Base-by-base conservation (phyloP, 805 yeast species). In the Cyberlindnera maritima region DNA sequence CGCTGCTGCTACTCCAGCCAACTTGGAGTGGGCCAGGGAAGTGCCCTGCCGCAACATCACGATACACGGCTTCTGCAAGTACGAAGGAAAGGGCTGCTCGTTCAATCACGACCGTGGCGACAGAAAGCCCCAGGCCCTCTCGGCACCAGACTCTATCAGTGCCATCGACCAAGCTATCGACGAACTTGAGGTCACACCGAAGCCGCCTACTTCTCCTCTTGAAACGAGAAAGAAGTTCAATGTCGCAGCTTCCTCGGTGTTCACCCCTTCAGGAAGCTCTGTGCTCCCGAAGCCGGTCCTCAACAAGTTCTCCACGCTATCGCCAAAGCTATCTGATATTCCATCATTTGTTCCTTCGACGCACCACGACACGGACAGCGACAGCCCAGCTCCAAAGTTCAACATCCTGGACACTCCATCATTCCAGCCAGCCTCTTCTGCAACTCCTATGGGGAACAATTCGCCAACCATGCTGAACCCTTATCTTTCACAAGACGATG, bases 21-120 rank as follows among this genome's bases (percentile, higher is more conserved):
- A 49, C 28, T 59, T 67, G 41, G 75, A 70, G 18, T 69, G 75
- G 75, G 90, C 91, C 7, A 83, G 79, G 64, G 83, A 82, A 49
- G 83, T 88, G 25, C 90, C 85, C 46, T 89, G 96, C 67, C 77
- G 90, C 63, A 89, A 89, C 59, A 82, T 88, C 46, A 79, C 84
- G 40, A 87, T 88, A 29, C 89, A 88, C 69, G 97, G 96, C 3
- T 88, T 77, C 59, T 89, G 97, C 71, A 88, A 88, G 63, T 88
- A 78, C 67, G 90, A 87, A 57, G 85, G 85, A 55, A 88, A 88
- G 58, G 96, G 96, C 11, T 89, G 96, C 62, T 85, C 83, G 2
- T 89, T 88, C 61, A 81, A 79, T 42, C 96, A 88, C 63, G 85
- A 77, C 48, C 66, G 62, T 34, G 71, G 68, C 39, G 59, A 33